These are phyloP conservation scores for Stephanodiscus triporus DNA, from an alignment of 108 stramenopile species.

Conservation along the genomic window DNA sequence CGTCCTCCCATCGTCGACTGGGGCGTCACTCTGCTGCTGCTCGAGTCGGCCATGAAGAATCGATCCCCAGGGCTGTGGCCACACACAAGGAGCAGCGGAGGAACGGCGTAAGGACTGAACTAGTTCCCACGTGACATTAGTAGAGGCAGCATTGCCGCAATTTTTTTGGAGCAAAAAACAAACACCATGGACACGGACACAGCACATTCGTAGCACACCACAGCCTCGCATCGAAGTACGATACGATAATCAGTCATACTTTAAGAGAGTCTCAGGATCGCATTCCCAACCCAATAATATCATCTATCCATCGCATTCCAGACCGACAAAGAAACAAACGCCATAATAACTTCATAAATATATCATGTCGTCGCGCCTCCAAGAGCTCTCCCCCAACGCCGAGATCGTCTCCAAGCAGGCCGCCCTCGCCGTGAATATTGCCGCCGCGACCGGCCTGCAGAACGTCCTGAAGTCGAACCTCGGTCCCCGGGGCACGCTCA, in stretches of 20 bases:
- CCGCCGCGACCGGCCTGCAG: slow-evolving; percentile 93
- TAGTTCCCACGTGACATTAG: no score
- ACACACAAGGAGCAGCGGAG: no score
- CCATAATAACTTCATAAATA: neutral
- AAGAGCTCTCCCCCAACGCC: slow-evolving; percentile 91
- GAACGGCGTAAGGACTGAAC: no score
- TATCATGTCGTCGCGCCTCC: slow-evolving; percentile 72
- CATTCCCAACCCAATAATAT: neutral
- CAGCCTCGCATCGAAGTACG: no score
- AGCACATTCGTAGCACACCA: no score
- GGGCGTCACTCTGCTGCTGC: slow-evolving; percentile 5
- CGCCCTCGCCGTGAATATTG: slow-evolving; percentile 94
- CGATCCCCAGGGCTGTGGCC: neutral
- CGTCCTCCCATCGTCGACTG: slow-evolving; percentile 6
- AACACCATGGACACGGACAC: no score
- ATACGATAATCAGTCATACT: no score
- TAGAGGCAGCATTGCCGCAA: no score
- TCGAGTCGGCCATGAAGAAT: neutral
- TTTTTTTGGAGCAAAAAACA: no score
- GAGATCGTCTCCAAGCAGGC: slow-evolving; percentile 91
- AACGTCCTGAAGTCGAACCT: slow-evolving; percentile 93
- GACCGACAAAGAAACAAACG: neutral
- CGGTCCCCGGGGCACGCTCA: slow-evolving; percentile 97
- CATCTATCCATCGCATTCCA: neutral
- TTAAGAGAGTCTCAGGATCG: neutral